A percentile compares a stretch with the other conserved stretches of the same genome.
Evolutionary conservation across 2,329 filamentous ascomycete species (phyloP).

Genomic region (Colletotrichum orbiculare): DNA sequence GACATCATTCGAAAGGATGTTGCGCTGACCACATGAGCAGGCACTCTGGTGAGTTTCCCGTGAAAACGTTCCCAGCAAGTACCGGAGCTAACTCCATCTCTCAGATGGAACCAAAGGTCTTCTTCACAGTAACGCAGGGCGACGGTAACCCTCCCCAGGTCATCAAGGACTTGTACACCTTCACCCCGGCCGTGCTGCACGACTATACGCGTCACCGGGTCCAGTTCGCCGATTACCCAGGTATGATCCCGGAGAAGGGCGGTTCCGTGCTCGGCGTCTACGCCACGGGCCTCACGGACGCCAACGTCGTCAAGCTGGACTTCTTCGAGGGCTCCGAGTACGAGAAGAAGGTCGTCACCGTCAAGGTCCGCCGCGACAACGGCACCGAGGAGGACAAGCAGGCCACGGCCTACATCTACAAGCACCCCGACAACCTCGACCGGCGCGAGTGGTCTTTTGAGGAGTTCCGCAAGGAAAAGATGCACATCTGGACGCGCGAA

Average conservation of each 20-base stretch:
- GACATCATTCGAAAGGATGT: no score
- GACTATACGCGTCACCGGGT: slow-evolving; percentile 79
- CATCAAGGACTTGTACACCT: slow-evolving; percentile 66
- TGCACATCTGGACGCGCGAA: slow-evolving; percentile 64
- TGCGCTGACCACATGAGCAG: slow-evolving; percentile 36
- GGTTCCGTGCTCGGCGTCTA: slow-evolving; percentile 78
- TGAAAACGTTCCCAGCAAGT: slow-evolving; percentile 11
- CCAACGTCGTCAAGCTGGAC: slow-evolving; percentile 81
- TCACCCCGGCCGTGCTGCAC: slow-evolving; percentile 81
- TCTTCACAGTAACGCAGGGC: slow-evolving; percentile 85
- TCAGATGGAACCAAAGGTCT: slow-evolving; percentile 85
- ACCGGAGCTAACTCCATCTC: slow-evolving; percentile 30
- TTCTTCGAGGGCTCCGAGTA: slow-evolving; percentile 86
- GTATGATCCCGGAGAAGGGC: slow-evolving; percentile 68
- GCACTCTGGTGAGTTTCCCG: slow-evolving; percentile 48
- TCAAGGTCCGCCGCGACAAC: slow-evolving; percentile 57
- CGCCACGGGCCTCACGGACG: slow-evolving; percentile 81
- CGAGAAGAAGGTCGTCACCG: slow-evolving; percentile 62
- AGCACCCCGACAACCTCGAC: slow-evolving; percentile 66
- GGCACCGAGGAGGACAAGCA: slow-evolving; percentile 55
- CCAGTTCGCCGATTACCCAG: slow-evolving; percentile 80
- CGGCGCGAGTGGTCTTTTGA: slow-evolving; percentile 87
- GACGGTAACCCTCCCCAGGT: slow-evolving; percentile 58
- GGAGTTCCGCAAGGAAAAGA: slow-evolving; percentile 82
- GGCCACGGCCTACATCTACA: slow-evolving; percentile 75